Evolutionary conservation across 257 asterid species (phyloP), one percentile per base, ranked within the genome.

Genomic region (Plectranthus barbatus): DNA sequence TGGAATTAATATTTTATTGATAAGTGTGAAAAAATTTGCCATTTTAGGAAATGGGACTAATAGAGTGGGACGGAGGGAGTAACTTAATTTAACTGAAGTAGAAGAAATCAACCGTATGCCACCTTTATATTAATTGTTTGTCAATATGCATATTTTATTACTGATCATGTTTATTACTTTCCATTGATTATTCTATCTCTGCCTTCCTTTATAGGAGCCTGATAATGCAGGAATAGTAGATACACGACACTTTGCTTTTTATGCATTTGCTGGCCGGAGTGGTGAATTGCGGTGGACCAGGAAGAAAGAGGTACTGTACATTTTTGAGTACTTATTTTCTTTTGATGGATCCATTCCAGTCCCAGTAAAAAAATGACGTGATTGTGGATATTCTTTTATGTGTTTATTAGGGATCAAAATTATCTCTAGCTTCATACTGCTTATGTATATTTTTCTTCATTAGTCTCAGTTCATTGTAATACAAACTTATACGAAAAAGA

Each of bases 251-350:
- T 93, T 93, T 77, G 96, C 94, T 44, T 65, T 90, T 61, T 90
- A 85, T 83, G 96, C 99, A 71, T 84, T 93, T 80, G 86, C 94
- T 20, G 97, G 97, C 67, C 83, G 85, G 63, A 85, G 84, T 75
- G 99, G 99, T 62, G 88, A 81, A 51, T 76, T 84, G 72, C 88
- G 96, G 17, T 93, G 99, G 96, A 78, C 76, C 72, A 81, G 96
- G 79, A 84, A 82, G 83, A 77, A 80, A 26, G 99, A 90, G 95
- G 97, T 87, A 31, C 56, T 51, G 60, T 20, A 18, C 11, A 40
- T 10, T 62, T 62, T 57, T 60, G 39, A 52, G 13, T 20, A 47
- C 48, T 64, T 62, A 9, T 33, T 46, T 58, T 66, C 44, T 18
- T 26, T 36, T 50, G 40, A 21, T 56, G 61, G 53, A 52, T 57